A percentile compares a stretch with the other conserved stretches of the same genome.
Evolutionary conservation across 164 flowering plant species (phyloP).

Genomic region (Warburgia ugandensis): DNA sequence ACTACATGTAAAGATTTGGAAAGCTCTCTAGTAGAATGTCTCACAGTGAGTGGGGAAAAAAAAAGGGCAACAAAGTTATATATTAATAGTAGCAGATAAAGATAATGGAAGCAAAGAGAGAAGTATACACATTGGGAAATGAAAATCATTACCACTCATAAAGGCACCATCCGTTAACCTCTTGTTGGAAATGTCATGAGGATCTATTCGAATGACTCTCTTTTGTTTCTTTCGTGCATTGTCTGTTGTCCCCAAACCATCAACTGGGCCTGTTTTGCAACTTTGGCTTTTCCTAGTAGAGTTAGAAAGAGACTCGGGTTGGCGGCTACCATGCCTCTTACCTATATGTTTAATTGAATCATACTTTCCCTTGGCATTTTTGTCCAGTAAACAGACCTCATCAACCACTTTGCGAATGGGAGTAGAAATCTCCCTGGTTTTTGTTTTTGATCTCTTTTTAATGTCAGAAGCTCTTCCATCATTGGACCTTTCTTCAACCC

Average conservation of each 20-base stretch:
- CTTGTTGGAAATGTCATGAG: conserved; percentile 74
- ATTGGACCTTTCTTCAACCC: conserved; percentile 5
- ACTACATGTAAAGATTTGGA: too few species aligned
- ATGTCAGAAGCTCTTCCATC: not conserved
- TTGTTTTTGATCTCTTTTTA: conserved; percentile 11
- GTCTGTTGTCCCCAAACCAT: conserved; percentile 23
- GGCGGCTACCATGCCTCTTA: conserved; percentile 7
- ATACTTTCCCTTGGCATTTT: conserved; percentile 9
- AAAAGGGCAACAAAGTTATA: not conserved
- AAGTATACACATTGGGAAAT: not conserved
- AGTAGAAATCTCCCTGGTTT: conserved; percentile 6
- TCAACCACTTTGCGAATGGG: conserved; percentile 6
- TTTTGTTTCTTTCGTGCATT: conserved; percentile 43
- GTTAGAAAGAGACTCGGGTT: conserved; percentile 11
- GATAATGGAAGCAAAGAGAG: not conserved
- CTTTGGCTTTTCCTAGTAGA: conserved; percentile 21
- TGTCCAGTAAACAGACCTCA: conserved; percentile 13
- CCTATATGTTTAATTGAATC: conserved; percentile 12
- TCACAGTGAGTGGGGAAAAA: too few species aligned
- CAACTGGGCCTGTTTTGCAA: conserved; percentile 19
- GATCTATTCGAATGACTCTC: conserved; percentile 52
- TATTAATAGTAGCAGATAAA: not conserved
- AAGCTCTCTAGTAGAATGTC: too few species aligned
- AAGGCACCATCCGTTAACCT: conserved; percentile 53
- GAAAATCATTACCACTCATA: conserved; percentile 34